These are phyloP conservation scores for Diaporthe citri DNA, from an alignment of 2,329 filamentous ascomycete genomes.

Conservation along the genomic window DNA sequence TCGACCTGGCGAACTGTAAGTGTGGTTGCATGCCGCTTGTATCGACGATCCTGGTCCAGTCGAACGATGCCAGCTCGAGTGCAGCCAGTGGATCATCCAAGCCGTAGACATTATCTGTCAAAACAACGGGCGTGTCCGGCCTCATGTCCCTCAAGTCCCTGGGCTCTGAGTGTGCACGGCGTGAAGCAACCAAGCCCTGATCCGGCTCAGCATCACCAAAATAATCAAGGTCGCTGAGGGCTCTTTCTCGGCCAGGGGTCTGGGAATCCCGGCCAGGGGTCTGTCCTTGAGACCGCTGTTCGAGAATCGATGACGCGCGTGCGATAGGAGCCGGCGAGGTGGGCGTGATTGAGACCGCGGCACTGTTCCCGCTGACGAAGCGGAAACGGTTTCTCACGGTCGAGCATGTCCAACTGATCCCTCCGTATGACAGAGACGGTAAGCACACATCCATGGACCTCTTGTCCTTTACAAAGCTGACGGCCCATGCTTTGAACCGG, in stretches of 20 bases:
- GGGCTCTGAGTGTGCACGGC: constrained; percentile 45
- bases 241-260: constrained; percentile 47
- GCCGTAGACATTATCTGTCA: constrained; percentile 9
- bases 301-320: constrained; percentile 51
- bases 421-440: constrained; percentile 71
- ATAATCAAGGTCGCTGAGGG: constrained; percentile 55
- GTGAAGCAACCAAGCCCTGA: background rate
- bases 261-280: constrained; percentile 51
- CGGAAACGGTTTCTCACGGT: constrained; percentile 77
- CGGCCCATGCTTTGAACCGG: constrained; percentile 78
- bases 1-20: constrained; percentile 77
- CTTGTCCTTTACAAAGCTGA: constrained; percentile 66
- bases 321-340: constrained; percentile 55
- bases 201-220: constrained; percentile 52
- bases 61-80: constrained; percentile 70
- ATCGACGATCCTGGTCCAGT: constrained; percentile 79
- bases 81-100: constrained; percentile 37
- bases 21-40: constrained; percentile 70
- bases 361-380: constrained; percentile 71
- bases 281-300: constrained; percentile 51
- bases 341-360: constrained; percentile 53
- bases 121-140: constrained; percentile 42
- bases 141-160: constrained; percentile 42
- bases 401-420: constrained; percentile 77
- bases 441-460: constrained; percentile 65